Evolutionary conservation across 2,329 filamentous ascomycete genomes (phyloP).

Genomic region (Arthrobotrys sinensis): DNA sequence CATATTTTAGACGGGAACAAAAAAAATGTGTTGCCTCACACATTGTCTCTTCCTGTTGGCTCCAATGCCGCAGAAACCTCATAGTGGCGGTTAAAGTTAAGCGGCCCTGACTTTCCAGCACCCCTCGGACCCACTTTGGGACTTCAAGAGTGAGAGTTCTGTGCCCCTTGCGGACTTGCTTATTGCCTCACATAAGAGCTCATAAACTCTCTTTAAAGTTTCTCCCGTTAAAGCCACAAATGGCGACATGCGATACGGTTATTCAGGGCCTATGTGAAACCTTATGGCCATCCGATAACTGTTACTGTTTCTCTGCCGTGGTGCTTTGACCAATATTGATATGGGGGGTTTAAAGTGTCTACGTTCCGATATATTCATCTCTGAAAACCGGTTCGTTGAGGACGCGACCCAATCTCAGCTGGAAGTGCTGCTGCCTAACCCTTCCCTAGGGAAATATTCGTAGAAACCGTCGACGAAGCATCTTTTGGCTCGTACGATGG

Average conservation of each 20-base stretch:
- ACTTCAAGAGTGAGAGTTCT: conserved; percentile 31
- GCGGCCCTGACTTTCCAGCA: conserved; percentile 34
- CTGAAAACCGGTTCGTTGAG: conserved; percentile 6
- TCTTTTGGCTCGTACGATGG: conserved; percentile 48
- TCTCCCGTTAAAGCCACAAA: conserved; percentile 56
- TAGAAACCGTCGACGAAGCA: conserved; percentile 44
- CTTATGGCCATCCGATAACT: conserved; percentile 31
- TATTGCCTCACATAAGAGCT: conserved; percentile 57
- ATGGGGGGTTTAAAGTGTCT: not conserved
- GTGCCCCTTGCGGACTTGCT: conserved; percentile 39
- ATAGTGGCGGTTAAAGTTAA: conserved; percentile 11
- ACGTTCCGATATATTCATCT: conserved; percentile 3
- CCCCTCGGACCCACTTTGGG: conserved; percentile 34
- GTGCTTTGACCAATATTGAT: not conserved
- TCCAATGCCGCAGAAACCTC: conserved; percentile 45
- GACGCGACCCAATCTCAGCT: conserved; percentile 7
- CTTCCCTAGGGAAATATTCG: not conserved
- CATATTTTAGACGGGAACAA: conserved; percentile 32
- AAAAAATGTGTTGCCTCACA: conserved; percentile 55
- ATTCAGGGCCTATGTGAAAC: conserved; percentile 39
- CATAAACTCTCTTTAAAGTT: conserved; percentile 54
- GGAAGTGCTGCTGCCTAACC: conserved; percentile 54
- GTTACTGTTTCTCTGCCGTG: conserved; percentile 26
- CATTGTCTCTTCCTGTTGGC: conserved; percentile 32
- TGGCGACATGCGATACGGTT: conserved; percentile 43